Conservation (phyloP, 225 moss, liverwort and hornwort genomes). For the Rhytidiadelphus loreus region DNA sequence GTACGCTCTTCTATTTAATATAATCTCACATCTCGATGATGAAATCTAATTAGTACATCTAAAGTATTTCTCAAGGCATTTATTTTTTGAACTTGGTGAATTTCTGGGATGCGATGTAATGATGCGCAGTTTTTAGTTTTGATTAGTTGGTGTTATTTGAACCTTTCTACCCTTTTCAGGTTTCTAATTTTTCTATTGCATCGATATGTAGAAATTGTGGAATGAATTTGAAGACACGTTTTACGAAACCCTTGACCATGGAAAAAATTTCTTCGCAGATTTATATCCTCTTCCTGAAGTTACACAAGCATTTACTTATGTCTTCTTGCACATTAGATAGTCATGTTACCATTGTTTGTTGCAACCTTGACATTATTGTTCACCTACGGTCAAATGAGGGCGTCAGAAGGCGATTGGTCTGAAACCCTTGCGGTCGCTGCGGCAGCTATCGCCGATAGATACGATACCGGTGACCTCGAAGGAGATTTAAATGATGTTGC, state of each 20-base stretch:
- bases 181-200: neutral
- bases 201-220: conserved; percentile 56
- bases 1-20: conserved; percentile 4
- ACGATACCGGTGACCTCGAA: conserved; percentile 50
- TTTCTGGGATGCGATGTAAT: neutral
- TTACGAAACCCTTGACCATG: conserved; percentile 63
- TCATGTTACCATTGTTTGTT: neutral
- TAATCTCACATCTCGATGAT: neutral
- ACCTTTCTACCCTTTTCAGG: neutral
- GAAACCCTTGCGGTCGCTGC: conserved; percentile 45
- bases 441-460: conserved; percentile 42
- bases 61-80: neutral
- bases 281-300: conserved; percentile 58
- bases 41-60: neutral
- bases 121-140: neutral
- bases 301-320: neutral
- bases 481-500: conserved; percentile 63
- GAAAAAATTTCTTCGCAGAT: conserved; percentile 69
- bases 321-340: neutral
- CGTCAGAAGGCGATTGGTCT: conserved; percentile 57
- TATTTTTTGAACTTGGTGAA: neutral
- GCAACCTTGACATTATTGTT: conserved; percentile 27
- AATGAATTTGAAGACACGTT: conserved; percentile 62
- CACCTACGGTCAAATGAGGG: conserved; percentile 66
- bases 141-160: neutral